These are phyloP conservation scores for Tricholoma bakamatsutake DNA, from an alignment of 768 basidiomycete species.

Conservation along the genomic window DNA sequence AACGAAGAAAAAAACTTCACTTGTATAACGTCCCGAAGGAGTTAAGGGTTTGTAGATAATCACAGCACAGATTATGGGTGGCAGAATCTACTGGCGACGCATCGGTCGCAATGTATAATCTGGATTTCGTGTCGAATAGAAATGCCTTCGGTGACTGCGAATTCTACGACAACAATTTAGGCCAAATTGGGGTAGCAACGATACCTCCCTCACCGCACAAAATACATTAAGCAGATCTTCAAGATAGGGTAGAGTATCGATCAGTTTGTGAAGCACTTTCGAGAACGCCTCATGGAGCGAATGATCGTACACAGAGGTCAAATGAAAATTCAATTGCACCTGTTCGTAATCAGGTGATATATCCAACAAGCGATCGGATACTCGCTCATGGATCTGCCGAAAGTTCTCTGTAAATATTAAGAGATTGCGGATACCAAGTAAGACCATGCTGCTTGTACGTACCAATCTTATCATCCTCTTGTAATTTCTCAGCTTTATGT, in stretches of 20 bases:
- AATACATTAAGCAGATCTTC: conserved; percentile 87
- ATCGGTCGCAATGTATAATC: conserved; percentile 91
- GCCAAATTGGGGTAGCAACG: not conserved
- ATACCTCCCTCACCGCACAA: conserved; percentile 49
- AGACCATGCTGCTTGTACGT: conserved; percentile 15
- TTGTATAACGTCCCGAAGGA: conserved; percentile 84
- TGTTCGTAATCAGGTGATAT: conserved; percentile 71
- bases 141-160: conserved; percentile 93
- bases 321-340: conserved; percentile 77
- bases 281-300: conserved; percentile 91
- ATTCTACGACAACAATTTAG: conserved; percentile 44
- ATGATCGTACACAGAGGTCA: conserved; percentile 93
- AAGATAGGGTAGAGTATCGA: conserved; percentile 78
- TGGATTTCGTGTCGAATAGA: conserved; percentile 79
- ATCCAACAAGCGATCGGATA: conserved; percentile 77
- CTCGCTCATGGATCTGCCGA: conserved; percentile 83
- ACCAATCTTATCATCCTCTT: conserved; percentile 91
- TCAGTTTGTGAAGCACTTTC: conserved; percentile 78
- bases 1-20: conserved; percentile 32
- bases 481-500: conserved; percentile 89
- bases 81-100: conserved; percentile 85
- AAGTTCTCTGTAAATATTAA: conserved; percentile 63
- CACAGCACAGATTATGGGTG: conserved; percentile 85
- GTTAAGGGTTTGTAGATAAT: conserved; percentile 84
- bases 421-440: not conserved